Percentiles rank a stretch among this genome's conserved stretches.
These are phyloP conservation scores for Hibiscus mutabilis DNA, from an alignment of 345 rosid species.

Conservation along the genomic window DNA sequence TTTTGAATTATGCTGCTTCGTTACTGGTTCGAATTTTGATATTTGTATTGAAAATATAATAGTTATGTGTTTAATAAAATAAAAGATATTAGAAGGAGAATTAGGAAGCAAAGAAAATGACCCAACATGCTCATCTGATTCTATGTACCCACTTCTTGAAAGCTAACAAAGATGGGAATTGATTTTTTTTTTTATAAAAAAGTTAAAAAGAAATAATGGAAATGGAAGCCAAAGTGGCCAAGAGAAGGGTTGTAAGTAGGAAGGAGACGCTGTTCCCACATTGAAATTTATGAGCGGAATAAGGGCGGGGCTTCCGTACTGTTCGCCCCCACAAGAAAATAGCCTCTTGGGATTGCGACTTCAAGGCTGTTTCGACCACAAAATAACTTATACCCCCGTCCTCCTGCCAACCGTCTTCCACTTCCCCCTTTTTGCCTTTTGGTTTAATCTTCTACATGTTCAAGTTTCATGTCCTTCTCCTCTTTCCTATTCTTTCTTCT, in stretches of 20 bases:
- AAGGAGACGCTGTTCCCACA: conserved; percentile 27
- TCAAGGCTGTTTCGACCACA: conserved; percentile 29
- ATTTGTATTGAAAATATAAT: too few species aligned
- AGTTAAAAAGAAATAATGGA: neutral
- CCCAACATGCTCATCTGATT: conserved; percentile 22
- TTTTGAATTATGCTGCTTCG: too few species aligned
- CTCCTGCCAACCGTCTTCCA: conserved; percentile 35
- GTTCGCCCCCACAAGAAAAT: neutral
- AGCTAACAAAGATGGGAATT: neutral
- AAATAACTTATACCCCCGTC: conserved; percentile 27
- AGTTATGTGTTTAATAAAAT: too few species aligned
- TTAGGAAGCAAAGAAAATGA: conserved; percentile 32
- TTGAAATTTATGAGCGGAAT: conserved; percentile 33
- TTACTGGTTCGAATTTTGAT: too few species aligned
- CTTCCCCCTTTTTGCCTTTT: conserved; percentile 12
- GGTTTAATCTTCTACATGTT: neutral
- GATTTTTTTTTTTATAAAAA: neutral
- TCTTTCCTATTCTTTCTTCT: too few species aligned
- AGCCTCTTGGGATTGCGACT: conserved; percentile 30
- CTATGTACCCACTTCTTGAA: conserved; percentile 12
- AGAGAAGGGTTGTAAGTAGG: conserved; percentile 29
- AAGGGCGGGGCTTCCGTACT: neutral
- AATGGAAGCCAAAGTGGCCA: conserved; percentile 18
- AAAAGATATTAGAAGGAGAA: too few species aligned
- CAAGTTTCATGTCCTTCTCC: neutral